These are phyloP conservation scores for Trametes sanguinea DNA, from an alignment of 768 basidiomycete species.

Conservation along the genomic window DNA sequence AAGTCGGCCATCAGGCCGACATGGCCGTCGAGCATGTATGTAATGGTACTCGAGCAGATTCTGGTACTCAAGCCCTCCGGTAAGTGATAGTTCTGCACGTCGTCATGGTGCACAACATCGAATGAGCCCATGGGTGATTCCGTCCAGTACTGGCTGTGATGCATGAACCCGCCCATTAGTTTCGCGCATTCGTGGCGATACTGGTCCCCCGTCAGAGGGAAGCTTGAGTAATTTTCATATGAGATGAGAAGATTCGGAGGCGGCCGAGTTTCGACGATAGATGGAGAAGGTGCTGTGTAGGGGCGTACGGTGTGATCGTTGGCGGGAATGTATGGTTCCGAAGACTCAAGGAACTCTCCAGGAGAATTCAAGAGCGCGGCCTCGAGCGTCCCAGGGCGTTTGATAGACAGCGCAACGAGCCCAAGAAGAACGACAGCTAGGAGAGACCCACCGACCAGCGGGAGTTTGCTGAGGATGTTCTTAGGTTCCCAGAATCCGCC, in stretches of 20 bases:
- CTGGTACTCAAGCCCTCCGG: constrained; percentile 28
- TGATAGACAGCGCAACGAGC: constrained; percentile 49
- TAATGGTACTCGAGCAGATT: constrained; percentile 64
- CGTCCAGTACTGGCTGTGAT: constrained; percentile 56
- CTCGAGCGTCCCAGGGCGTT: constrained; percentile 41
- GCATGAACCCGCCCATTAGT: constrained; percentile 47
- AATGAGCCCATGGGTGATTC: constrained; percentile 26
- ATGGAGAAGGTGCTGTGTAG: constrained; percentile 22
- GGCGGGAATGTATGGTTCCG: constrained; percentile 17
- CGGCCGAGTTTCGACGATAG: constrained; percentile 25
- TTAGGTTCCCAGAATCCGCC: constrained; percentile 6
- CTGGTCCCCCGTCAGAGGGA: constrained; percentile 58
- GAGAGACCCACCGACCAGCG: constrained; percentile 48
- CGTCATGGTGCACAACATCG: constrained; percentile 37
- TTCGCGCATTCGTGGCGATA: constrained; percentile 60
- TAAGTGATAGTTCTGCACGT: constrained; percentile 27
- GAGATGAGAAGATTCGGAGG: constrained; percentile 40
- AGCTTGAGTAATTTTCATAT: constrained; percentile 58
- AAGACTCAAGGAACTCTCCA: constrained; percentile 9
- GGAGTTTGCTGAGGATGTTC: constrained; percentile 30
- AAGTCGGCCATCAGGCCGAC: constrained; percentile 68
- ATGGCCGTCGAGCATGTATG: constrained; percentile 68
- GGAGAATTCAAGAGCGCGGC: constrained; percentile 13
- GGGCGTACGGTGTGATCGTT: constrained; percentile 18
- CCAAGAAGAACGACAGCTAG: constrained; percentile 50